Percentiles rank a stretch among this genome's conserved stretches.
phyloP scores from a whole-genome alignment of 2,329 filamentous ascomycete genomes.

The Malbranchea cinnamomea region DNA sequence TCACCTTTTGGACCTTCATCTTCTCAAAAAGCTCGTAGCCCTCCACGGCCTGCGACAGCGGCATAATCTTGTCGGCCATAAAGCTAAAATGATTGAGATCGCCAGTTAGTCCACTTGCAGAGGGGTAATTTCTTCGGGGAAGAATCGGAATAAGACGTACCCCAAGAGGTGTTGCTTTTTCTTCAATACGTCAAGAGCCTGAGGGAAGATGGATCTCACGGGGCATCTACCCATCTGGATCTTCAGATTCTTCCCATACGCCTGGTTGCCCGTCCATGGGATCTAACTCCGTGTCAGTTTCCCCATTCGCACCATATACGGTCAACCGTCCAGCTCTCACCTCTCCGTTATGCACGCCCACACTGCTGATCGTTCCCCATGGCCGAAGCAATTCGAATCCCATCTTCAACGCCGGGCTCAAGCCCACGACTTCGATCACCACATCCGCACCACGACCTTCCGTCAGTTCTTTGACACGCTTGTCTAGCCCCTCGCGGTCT shows the following conservation, averaged over 20 bases:
- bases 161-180: conserved; percentile 51
- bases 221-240: conserved; percentile 66
- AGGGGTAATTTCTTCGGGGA: not conserved
- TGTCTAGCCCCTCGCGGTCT: conserved; percentile 48
- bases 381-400: conserved; percentile 58
- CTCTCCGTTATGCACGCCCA: conserved; percentile 62
- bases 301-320: too few relatives aligned
- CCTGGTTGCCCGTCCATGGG: conserved; percentile 50
- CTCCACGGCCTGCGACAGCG: conserved; percentile 48
- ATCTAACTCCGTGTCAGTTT: conserved; percentile 32
- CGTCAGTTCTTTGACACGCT: conserved; percentile 58
- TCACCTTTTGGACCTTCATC: conserved; percentile 59
- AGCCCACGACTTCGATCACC: conserved; percentile 64
- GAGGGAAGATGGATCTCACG: conserved; percentile 53
- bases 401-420: conserved; percentile 52
- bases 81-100: conserved; percentile 38
- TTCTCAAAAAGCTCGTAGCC: conserved; percentile 59
- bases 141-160: conserved; percentile 31
- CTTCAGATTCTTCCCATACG: conserved; percentile 52
- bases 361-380: conserved; percentile 59
- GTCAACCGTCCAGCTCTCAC: conserved; percentile 29
- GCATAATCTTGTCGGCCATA: conserved; percentile 65
- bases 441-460: conserved; percentile 72
- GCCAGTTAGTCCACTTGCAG: conserved; percentile 1
- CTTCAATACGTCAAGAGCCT: conserved; percentile 49